phyloP scores from a whole-genome alignment of 78 protist genomes.

The Diacronema lutheri region DNA sequence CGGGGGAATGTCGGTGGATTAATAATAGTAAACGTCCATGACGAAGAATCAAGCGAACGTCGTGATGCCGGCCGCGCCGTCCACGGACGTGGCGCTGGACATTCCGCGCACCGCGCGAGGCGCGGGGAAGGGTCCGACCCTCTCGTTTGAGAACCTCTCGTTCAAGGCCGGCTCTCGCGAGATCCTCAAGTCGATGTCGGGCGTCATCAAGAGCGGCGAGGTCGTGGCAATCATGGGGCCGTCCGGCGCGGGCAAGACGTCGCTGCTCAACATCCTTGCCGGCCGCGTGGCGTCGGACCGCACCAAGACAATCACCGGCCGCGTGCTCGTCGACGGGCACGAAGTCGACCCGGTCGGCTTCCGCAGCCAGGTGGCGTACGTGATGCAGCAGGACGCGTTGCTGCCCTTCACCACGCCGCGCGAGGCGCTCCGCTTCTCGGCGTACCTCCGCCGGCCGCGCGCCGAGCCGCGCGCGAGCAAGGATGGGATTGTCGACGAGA shows the following conservation, averaged over 20 bases:
- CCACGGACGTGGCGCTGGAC: too few species aligned
- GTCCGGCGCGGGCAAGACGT: constrained; percentile 40
- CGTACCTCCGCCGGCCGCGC: constrained; percentile 13
- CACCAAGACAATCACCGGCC: background rate
- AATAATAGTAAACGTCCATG: too few species aligned
- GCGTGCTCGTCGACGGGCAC: background rate
- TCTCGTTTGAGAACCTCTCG: too few species aligned
- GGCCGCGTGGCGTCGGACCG: background rate
- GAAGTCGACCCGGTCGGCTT: background rate
- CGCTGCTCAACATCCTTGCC: constrained; percentile 14
- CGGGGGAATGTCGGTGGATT: too few species aligned
- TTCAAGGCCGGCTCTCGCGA: too few species aligned
- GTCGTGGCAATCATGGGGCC: constrained; percentile 44
- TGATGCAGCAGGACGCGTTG: constrained; percentile 22
- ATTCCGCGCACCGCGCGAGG: too few species aligned
- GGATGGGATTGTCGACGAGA: background rate
- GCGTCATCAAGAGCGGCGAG: too few species aligned
- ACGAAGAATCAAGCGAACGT: too few species aligned
- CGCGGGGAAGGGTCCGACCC: too few species aligned
- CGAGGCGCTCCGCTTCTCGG: constrained; percentile 31
- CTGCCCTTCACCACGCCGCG: constrained; percentile 2
- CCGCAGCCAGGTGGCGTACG: constrained; percentile 25
- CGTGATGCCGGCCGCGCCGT: too few species aligned
- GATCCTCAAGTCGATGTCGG: too few species aligned
- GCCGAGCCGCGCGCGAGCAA: background rate